Evolutionary conservation across 176 grass and related monocot genomes (phyloP), one percentile per base, ranked within the genome.

Genomic region (Guadua angustifolia): DNA sequence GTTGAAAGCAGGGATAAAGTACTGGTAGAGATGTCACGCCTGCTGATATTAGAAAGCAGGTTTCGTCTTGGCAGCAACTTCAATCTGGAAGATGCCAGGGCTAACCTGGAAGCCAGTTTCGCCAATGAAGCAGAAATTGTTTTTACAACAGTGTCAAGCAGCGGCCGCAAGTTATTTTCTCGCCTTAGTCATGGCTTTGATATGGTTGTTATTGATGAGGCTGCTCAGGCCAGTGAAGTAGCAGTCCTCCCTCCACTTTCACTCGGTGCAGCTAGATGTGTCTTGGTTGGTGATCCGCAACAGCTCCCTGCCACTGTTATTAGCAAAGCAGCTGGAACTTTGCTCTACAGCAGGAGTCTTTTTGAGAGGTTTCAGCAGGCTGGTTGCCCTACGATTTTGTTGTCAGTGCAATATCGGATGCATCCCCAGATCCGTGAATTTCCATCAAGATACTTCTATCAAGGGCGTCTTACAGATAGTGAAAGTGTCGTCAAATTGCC

Each of bases 121-220:
- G 93, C 97, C 21, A 99, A 99, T 12, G 97, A 99, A 90, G 97
- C 97, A 64, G 97, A 99, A 86, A 99, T 99, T 86, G 97, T 99
- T 84, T 99, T 99, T 76, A 99, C 97, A 74, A 99, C 97, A 19
- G 97, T 99, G 45, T 99, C 97, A 42, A 99, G 97, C 77, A 95
- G 93, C 29, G 97, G 97, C 11, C 91, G 97, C 18, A 99, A 92
- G 73, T 85, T 99, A 82, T 99, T 99, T 87, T 99, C 97, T 78
- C 93, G 93, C 46, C 89, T 99, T 29, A 94, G 83, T 81, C 97
- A 99, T 89, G 97, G 97, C 68, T 99, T 99, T 67, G 97, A 99
- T 89, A 99, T 99, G 97, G 93, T 99, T 7, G 97, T 99, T 51
- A 96, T 99, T 67, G 97, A 99, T 89, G 97, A 99, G 82, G 97